Evolutionary conservation across 495 filamentous ascomycete genomes (phyloP), one percentile per base, ranked within the genome.

Genomic region (Penicillium alfredii): DNA sequence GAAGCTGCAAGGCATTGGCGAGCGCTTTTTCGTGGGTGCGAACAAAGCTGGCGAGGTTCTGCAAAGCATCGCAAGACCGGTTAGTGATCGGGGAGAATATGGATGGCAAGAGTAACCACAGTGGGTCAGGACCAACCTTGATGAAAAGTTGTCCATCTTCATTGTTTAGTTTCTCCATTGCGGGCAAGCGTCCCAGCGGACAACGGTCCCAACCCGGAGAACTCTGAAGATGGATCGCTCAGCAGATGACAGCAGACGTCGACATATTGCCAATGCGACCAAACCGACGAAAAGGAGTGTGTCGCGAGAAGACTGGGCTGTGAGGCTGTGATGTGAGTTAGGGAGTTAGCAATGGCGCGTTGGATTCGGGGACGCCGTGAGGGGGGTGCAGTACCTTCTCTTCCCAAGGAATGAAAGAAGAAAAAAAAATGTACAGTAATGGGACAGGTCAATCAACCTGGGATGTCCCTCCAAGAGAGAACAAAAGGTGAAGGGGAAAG

Each of bases 11-110:
- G 43, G 92, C 90, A 64, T 97, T 97, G 46, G 92, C 92, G 41
- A 98, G 78, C 16, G 88, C 92, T 66, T 93, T 94, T 61, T 98
- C 92, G 65, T 98, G 87, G 21, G 88, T 94, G 38, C 90, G 86
- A 57, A 98, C 88, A 66, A 94, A 97, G 60, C 80, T 82, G 45
- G 90, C 88, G 44, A 98, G 76, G 68, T 92, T 92, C 89, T 95
- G 44, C 14, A 19, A 15, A 1, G 13, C n/a, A n/a, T n/a, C n/a
- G n/a, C n/a, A n/a, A n/a, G 41, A 98, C 77, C 16, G 88, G 92
- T 66, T 93, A 94, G 60, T 98, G 92, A 65, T 98, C 86, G 21
- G 88, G 94, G 38, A 89, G 86, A 57, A 98, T 87, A 66, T 94
- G 96, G 60, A 80, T 82, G 45, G 90, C 88, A 44, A 98, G 76